phyloP scores from a whole-genome alignment of 1,139 yeast species.

The Candida tropicalis region DNA sequence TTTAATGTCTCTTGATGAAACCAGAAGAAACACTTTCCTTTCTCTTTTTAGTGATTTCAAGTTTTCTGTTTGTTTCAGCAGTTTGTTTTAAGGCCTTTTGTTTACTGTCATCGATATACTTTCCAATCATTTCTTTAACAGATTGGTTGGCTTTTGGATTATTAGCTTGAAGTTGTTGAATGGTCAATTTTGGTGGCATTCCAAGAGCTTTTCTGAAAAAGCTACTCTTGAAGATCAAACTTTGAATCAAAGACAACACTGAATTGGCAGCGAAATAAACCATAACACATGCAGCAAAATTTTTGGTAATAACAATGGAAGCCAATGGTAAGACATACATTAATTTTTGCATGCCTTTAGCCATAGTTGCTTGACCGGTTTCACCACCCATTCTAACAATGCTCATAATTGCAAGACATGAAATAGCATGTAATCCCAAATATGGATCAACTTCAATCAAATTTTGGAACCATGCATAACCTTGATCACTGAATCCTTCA shows the following conservation, averaged over 20 bases:
- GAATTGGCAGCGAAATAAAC: conserved; percentile 86
- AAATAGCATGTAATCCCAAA: conserved; percentile 79
- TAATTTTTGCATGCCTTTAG: conserved; percentile 73
- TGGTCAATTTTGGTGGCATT: conserved; percentile 55
- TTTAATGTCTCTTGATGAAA: conserved; percentile 44
- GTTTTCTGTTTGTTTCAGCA: conserved; percentile 38
- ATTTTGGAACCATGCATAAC: conserved; percentile 81
- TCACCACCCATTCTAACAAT: conserved; percentile 90
- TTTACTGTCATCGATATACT: conserved; percentile 35
- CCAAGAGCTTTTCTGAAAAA: conserved; percentile 58
- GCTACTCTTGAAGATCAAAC: conserved; percentile 61
- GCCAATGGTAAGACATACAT: conserved; percentile 76
- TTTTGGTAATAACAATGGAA: conserved; percentile 85
- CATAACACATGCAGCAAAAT: conserved; percentile 81
- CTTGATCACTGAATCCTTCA: conserved; percentile 77
- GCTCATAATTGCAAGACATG: conserved; percentile 77
- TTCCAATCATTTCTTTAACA: conserved; percentile 42
- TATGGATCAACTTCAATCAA: conserved; percentile 88
- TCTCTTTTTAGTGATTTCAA: conserved; percentile 43
- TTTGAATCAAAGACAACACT: conserved; percentile 70
- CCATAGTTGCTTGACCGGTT: conserved; percentile 71
- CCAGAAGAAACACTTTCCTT: conserved; percentile 35
- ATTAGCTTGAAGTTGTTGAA: conserved; percentile 32
- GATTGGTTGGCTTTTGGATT: conserved; percentile 17
- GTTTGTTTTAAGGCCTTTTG: conserved; percentile 37